Evolutionary conservation across 441 rosid species (phyloP), one percentile per base, ranked within the genome.

Genomic region (Gossypium schwendimanii): DNA sequence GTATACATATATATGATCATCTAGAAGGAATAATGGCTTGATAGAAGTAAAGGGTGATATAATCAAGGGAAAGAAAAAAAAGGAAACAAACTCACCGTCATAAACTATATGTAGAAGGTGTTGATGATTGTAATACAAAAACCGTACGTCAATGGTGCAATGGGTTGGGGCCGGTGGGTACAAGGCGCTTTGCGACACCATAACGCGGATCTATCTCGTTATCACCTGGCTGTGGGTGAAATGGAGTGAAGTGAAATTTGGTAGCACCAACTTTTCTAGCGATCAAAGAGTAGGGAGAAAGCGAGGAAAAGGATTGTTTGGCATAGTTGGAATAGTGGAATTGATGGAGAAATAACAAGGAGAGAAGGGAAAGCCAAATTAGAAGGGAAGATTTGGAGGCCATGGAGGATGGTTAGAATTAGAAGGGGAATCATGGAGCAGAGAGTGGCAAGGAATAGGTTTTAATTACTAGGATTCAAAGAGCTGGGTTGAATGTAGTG

Each of bases 101-200:
- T 52, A 31, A 26, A 26, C 50, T 26, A 68, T 17, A 68, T 68
- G 28, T 15, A 67, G 3, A 24, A 20, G 9, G 36, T 64, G 31
- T 64, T 45, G 54, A 44, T 63, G 74, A 33, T 24, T 66, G 78
- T 49, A n/a, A 60, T 60, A n/a, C 97, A 66, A 24, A 1, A 26
- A 33, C 39, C 39, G 39, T 33, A 33, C 39, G 73, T 85, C 79
- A 79, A 85, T 93, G 97, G 84, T 93, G 98, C 77, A 93, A 82
- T 6, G 97, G 98, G 83, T 93, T 93, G 0, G 98, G 97, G 60
- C 98, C 98, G 0, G 91, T 85, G 26, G 98, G 98, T 69, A 93
- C 98, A 33, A 86, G 91, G 20, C 98, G 94, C 81, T 93, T 91
- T 79, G 90, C 90, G 15, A 87, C 90, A 14, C 95, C 98, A 6